These are phyloP conservation scores for Cornus florida DNA, from an alignment of 148 eudicot species.

Conservation along the genomic window DNA sequence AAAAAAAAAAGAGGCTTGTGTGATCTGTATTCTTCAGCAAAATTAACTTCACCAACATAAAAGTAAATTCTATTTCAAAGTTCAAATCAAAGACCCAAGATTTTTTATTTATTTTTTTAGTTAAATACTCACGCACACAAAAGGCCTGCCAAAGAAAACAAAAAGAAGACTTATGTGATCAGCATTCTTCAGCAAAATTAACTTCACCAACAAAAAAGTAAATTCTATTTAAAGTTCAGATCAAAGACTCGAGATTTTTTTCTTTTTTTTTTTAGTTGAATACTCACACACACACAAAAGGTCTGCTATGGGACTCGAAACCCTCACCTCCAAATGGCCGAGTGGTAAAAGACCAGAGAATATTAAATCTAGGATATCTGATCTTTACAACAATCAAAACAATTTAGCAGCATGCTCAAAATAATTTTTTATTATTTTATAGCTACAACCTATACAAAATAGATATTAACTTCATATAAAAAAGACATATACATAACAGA, in stretches of 20 bases:
- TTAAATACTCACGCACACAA: no score
- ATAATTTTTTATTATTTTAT: neutral
- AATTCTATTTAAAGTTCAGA: neutral
- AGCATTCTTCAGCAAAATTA: neutral
- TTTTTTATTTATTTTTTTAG: no score
- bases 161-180: neutral
- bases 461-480: neutral
- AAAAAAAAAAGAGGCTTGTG: neutral
- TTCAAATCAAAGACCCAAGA: no score
- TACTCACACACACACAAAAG: no score
- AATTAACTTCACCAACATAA: neutral
- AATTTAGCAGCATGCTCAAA: neutral
- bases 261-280: no score
- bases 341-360: no score
- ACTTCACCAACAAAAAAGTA: neutral
- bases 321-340: no score
- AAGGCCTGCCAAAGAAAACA: conserved; percentile 30
- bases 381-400: neutral
- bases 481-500: neutral
- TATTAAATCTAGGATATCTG: no score
- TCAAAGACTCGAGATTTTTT: no score
- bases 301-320: no score
- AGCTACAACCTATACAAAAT: neutral
- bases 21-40: neutral
- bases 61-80: neutral